These are phyloP conservation scores for Auxenochlorella pyrenoidosa DNA, from an alignment of 139 green algal genomes.

Conservation along the genomic window DNA sequence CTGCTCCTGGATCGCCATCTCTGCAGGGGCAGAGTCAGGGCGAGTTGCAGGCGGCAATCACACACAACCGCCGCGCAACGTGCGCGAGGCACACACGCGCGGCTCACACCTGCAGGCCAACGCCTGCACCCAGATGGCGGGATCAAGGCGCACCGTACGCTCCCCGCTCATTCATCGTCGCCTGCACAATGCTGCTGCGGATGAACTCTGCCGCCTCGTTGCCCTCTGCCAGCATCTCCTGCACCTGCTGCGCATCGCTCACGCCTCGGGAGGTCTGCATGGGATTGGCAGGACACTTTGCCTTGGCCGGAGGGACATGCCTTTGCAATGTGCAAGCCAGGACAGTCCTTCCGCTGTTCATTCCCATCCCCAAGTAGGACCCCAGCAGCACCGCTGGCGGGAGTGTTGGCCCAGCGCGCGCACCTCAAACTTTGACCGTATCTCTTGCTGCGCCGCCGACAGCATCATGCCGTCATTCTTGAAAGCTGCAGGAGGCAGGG, in stretches of 20 bases:
- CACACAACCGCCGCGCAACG: too few relatives aligned
- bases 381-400: not conserved
- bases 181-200: slow-evolving; percentile 40
- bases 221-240: slow-evolving; percentile 35
- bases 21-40: slow-evolving; percentile 18
- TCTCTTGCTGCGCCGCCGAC: slow-evolving; percentile 22
- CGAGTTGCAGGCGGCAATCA: not conserved
- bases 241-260: slow-evolving; percentile 7
- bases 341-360: too few relatives aligned
- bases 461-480: slow-evolving; percentile 33
- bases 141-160: slow-evolving; percentile 18
- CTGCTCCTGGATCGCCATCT: slow-evolving; percentile 28
- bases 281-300: not conserved
- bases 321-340: too few relatives aligned
- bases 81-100: too few relatives aligned
- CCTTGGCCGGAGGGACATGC: too few relatives aligned
- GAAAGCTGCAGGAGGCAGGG: slow-evolving; percentile 12
- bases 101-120: not conserved
- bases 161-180: slow-evolving; percentile 35
- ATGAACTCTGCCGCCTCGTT: slow-evolving; percentile 37
- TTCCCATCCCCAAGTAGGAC: too few relatives aligned
- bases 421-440: slow-evolving; percentile 43
- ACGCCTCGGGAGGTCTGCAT: slow-evolving; percentile 18
- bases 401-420: not conserved
- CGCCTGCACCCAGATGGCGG: too few relatives aligned